phyloP scores from a whole-genome alignment of 2,329 filamentous ascomycete species.

The Metarhizium robertsii region DNA sequence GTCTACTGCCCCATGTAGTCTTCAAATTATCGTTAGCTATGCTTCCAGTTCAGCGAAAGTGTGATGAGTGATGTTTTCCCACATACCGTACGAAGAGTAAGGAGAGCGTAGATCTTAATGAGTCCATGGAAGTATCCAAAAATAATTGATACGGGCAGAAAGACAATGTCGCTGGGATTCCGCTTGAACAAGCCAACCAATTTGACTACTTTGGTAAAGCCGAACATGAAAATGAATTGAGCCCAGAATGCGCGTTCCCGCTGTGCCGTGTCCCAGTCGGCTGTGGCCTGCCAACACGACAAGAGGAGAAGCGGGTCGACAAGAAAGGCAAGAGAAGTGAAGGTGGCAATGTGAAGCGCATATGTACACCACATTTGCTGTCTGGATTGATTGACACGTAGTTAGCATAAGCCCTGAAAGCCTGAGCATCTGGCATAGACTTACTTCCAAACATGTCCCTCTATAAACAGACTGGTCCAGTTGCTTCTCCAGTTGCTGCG shows the following conservation, averaged over 20 bases:
- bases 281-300: constrained; percentile 60
- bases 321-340: constrained; percentile 77
- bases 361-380: constrained; percentile 92
- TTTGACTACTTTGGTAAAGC: constrained; percentile 84
- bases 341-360: constrained; percentile 83
- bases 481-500: constrained; percentile 98
- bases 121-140: constrained; percentile 91
- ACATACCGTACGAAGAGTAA: constrained; percentile 75
- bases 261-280: constrained; percentile 43
- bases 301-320: constrained; percentile 66
- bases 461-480: constrained; percentile 77
- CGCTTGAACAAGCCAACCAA: constrained; percentile 77
- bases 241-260: constrained; percentile 48
- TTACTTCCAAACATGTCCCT: constrained; percentile 81
- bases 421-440: constrained; percentile 27
- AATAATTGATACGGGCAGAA: constrained; percentile 73
- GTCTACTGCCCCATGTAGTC: constrained; percentile 94
- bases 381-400: constrained; percentile 33
- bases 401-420: not conserved
- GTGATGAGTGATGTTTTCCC: constrained; percentile 7
- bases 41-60: not conserved
- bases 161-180: constrained; percentile 71
- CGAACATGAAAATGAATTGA: constrained; percentile 66
- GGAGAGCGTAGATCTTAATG: constrained; percentile 82
- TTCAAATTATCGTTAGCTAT: constrained; percentile 25